Evolutionary conservation across 2,329 filamentous ascomycete species (phyloP).

Genomic region (Verticillium albo-atrum): DNA sequence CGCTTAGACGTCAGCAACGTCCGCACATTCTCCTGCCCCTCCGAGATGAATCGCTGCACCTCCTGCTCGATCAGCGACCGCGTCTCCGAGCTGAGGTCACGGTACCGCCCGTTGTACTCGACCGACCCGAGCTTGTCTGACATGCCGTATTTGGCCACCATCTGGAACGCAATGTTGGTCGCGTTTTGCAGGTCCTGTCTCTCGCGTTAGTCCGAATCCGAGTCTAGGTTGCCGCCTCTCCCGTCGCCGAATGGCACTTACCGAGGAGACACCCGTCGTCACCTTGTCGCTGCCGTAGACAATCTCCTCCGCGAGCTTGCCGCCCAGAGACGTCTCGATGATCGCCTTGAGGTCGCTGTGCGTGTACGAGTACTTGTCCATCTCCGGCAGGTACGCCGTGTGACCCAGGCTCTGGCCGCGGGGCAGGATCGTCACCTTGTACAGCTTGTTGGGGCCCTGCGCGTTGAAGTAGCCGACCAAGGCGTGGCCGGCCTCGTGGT

Average conservation of each 20-base stretch:
- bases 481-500: slow-evolving; percentile 93
- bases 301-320: slow-evolving; percentile 87
- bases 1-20: slow-evolving; percentile 70
- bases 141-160: slow-evolving; percentile 90
- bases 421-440: slow-evolving; percentile 97
- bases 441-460: slow-evolving; percentile 70
- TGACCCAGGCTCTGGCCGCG: slow-evolving; percentile 82
- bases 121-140: slow-evolving; percentile 84
- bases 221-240: background rate
- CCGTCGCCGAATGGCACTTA: slow-evolving; percentile 38
- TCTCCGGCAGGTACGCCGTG: slow-evolving; percentile 82
- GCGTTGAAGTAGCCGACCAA: slow-evolving; percentile 79
- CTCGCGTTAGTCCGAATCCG: slow-evolving; percentile 18
- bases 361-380: slow-evolving; percentile 88
- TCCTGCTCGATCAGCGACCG: slow-evolving; percentile 83
- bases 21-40: slow-evolving; percentile 70
- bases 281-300: slow-evolving; percentile 89
- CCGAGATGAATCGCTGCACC: slow-evolving; percentile 79
- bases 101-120: slow-evolving; percentile 78
- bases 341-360: slow-evolving; percentile 76
- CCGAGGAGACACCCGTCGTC: slow-evolving; percentile 78
- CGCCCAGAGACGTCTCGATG: slow-evolving; percentile 78
- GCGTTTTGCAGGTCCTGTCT: slow-evolving; percentile 75
- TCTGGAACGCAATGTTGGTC: slow-evolving; percentile 76
- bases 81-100: slow-evolving; percentile 77